Percentiles rank a stretch among this genome's conserved stretches.
These are phyloP conservation scores for Gentiana macrophylla DNA, from an alignment of 257 asterid genomes.

Conservation along the genomic window DNA sequence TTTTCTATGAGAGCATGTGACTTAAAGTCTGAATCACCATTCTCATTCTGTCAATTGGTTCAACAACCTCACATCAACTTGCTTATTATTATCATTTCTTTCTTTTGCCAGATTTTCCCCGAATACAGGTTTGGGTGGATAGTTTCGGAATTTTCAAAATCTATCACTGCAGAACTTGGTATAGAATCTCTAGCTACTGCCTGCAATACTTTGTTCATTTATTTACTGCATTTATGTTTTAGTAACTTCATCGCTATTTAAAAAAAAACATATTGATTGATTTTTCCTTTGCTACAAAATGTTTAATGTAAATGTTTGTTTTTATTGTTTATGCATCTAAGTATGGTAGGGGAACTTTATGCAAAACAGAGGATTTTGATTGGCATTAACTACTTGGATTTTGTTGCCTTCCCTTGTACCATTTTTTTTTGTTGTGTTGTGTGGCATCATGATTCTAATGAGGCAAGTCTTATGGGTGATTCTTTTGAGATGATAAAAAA, in stretches of 20 bases:
- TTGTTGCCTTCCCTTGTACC: no score
- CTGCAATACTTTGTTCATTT: not conserved
- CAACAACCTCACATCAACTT: not conserved
- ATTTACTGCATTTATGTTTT: no score
- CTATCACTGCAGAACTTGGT: conserved; percentile 87
- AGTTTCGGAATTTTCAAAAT: conserved; percentile 62
- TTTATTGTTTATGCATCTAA: not conserved
- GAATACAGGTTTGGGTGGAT: conserved; percentile 89
- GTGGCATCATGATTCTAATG: no score
- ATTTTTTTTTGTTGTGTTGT: no score
- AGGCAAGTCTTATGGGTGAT: no score
- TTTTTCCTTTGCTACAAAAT: not conserved
- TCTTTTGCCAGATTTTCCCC: conserved; percentile 53
- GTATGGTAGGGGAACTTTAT: not conserved
- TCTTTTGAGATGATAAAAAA: no score
- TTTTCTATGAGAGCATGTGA: not conserved
- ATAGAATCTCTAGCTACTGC: conserved; percentile 16
- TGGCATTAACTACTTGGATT: no score
- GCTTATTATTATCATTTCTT: conserved; percentile 2
- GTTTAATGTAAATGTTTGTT: not conserved
- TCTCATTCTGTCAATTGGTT: conserved; percentile 2
- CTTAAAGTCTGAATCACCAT: not conserved
- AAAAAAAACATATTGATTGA: no score
- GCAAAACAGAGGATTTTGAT: no score
- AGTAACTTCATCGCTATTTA: no score